phyloP scores from a whole-genome alignment of 768 basidiomycete genomes.

The Calocybe gangraenosa region DNA sequence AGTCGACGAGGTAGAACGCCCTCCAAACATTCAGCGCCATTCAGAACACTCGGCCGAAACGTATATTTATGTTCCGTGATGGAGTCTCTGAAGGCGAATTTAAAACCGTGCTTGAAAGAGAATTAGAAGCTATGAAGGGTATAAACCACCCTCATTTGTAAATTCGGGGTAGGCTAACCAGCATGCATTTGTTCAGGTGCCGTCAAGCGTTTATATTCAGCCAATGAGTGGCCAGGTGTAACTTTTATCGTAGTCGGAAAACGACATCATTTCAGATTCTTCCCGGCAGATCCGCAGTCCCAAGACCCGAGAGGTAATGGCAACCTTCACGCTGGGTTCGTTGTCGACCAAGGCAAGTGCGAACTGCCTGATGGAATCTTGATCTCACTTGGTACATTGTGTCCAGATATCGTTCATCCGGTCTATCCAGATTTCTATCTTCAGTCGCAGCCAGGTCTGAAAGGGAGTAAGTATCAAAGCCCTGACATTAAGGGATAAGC shows the following conservation, averaged over 20 bases:
- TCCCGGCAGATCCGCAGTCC: constrained; percentile 36
- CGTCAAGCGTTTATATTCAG: constrained; percentile 33
- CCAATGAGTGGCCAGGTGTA: constrained; percentile 38
- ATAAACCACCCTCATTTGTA: not conserved
- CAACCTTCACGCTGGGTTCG: constrained; percentile 46
- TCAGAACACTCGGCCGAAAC: constrained; percentile 5
- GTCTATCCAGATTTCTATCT: constrained; percentile 61
- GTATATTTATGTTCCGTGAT: constrained; percentile 25
- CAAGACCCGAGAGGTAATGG: constrained; percentile 55
- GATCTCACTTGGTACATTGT: constrained; percentile 17
- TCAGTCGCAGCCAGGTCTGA: constrained; percentile 49
- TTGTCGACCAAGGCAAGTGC: constrained; percentile 41
- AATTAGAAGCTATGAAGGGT: constrained; percentile 18
- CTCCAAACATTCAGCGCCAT: constrained; percentile 12
- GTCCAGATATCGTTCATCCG: constrained; percentile 49
- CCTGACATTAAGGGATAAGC: not conserved
- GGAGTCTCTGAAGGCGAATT: constrained; percentile 32
- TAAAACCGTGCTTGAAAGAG: constrained; percentile 15
- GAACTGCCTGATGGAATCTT: not conserved
- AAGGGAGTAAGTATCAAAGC: constrained; percentile 36
- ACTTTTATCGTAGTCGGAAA: constrained; percentile 63
- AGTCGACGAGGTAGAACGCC: constrained; percentile 11
- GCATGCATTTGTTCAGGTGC: not conserved
- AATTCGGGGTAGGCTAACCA: not conserved
- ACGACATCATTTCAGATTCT: constrained; percentile 47